Percentiles rank a stretch among this genome's conserved stretches.
These are phyloP conservation scores for Juncus effusus DNA, from an alignment of 176 grass and related monocot genomes.

Conservation along the genomic window DNA sequence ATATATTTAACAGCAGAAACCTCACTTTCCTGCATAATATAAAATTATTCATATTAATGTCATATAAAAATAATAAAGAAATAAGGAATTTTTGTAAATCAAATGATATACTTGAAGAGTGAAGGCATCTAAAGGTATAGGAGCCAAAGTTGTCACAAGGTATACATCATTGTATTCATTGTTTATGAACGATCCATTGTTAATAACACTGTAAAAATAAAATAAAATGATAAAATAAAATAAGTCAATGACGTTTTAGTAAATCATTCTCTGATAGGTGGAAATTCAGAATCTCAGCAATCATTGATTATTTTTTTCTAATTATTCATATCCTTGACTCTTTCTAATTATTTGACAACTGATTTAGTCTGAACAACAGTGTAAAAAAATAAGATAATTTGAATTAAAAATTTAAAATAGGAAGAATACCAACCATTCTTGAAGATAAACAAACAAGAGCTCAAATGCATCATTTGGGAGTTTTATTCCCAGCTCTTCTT, in stretches of 20 bases:
- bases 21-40: constrained; percentile 51
- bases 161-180: constrained; percentile 90
- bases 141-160: constrained; percentile 73
- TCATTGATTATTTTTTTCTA: too few species aligned
- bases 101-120: constrained; percentile 53
- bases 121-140: constrained; percentile 78
- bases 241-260: too few species aligned
- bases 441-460: constrained; percentile 65
- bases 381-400: too few species aligned
- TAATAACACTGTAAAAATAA: constrained; percentile 62
- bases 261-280: too few species aligned
- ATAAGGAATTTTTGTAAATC: constrained; percentile 8
- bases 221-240: constrained; percentile 12
- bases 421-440: constrained; percentile 54
- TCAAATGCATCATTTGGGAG: constrained; percentile 84
- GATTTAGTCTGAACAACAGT: too few species aligned
- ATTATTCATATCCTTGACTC: too few species aligned
- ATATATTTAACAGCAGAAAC: constrained; percentile 79
- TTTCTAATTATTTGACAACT: too few species aligned
- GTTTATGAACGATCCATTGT: constrained; percentile 64
- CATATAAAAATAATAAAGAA: background rate
- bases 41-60: too few species aligned
- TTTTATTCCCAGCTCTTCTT: constrained; percentile 83
- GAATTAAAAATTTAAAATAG: background rate
- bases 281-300: too few species aligned